These are phyloP conservation scores for Chenopodium album DNA, from an alignment of 148 eudicot genomes.

Conservation along the genomic window DNA sequence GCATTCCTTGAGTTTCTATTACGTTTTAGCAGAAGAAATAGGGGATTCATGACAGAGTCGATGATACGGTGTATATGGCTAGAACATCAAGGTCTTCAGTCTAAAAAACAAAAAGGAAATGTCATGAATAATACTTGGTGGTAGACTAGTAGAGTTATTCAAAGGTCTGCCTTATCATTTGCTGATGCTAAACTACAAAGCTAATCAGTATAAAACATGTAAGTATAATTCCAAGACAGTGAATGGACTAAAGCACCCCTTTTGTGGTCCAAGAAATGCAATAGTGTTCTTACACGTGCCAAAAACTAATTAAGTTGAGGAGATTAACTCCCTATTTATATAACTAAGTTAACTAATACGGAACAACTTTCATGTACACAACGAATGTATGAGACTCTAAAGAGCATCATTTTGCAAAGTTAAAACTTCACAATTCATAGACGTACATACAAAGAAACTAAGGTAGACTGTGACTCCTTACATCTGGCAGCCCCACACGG, in stretches of 20 bases:
- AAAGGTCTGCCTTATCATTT: not conserved
- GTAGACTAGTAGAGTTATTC: not conserved
- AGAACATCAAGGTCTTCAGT: not conserved
- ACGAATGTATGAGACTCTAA: too few species aligned
- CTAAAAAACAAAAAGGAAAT: not conserved
- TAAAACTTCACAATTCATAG: not conserved
- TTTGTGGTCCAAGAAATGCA: not conserved
- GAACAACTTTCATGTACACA: not conserved
- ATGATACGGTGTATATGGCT: not conserved
- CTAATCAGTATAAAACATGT: too few species aligned
- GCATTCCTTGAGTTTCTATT: slow-evolving; percentile 9
- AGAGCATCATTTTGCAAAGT: not conserved
- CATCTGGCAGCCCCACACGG: not conserved
- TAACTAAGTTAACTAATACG: not conserved
- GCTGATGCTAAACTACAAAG: not conserved
- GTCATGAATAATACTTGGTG: slow-evolving; percentile 7
- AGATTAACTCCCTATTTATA: too few species aligned
- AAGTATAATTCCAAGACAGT: not conserved
- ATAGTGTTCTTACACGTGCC: not conserved
- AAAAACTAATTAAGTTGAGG: not conserved
- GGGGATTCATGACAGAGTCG: not conserved
- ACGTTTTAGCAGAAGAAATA: not conserved
- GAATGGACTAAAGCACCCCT: not conserved
- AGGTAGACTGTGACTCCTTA: not conserved
- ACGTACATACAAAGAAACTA: not conserved